These are phyloP conservation scores for Fomitopsis schrenkii DNA, from an alignment of 1,284 basidiomycete genomes.

Conservation along the genomic window DNA sequence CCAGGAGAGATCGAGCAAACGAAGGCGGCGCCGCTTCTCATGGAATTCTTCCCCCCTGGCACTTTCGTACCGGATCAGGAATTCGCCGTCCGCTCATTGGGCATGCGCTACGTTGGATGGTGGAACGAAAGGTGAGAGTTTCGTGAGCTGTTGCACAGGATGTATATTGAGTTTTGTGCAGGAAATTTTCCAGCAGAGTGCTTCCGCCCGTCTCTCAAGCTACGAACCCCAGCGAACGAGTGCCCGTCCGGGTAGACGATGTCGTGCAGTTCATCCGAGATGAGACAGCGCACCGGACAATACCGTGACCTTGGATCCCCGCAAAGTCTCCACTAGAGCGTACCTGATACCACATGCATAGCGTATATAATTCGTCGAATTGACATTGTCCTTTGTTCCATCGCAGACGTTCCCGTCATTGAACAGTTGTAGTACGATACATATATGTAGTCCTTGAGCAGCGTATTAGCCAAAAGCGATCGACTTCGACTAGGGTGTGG, in stretches of 20 bases:
- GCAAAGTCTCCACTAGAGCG: background rate
- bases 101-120: conserved; percentile 76
- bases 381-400: background rate
- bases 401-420: background rate
- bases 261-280: conserved; percentile 40
- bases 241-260: conserved; percentile 48
- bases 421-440: background rate
- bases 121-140: conserved; percentile 47
- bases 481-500: background rate
- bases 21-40: conserved; percentile 30
- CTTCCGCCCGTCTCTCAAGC: conserved; percentile 38
- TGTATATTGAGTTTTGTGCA: conserved; percentile 9
- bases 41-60: conserved; percentile 78
- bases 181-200: conserved; percentile 26
- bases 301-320: background rate
- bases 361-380: background rate
- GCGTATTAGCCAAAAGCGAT: background rate
- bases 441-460: background rate
- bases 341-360: background rate
- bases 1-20: background rate
- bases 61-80: conserved; percentile 74
- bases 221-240: conserved; percentile 31
- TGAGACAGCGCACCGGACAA: conserved; percentile 16
- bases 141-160: background rate
- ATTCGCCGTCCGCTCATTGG: conserved; percentile 56